Base-by-base conservation (phyloP, 306 rosid genomes). In the Prinsepia uniflora region DNA sequence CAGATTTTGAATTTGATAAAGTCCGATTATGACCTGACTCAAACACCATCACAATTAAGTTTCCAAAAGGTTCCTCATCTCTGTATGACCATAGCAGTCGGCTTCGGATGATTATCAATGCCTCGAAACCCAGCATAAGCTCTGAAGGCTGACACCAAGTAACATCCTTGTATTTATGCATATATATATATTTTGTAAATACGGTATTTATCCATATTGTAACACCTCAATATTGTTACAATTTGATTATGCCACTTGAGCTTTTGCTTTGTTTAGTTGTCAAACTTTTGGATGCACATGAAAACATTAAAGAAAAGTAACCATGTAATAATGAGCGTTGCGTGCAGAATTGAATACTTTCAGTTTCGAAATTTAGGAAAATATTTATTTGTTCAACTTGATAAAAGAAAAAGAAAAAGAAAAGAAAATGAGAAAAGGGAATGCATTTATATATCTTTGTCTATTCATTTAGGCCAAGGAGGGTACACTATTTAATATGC, bases 381-480 rank as follows among this genome's bases (percentile, higher is more conserved):
- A 48, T 17, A 34, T 67, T 49, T 19, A 18, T 40, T 30, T 30
- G 36, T 30, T 30, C 36, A 34, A 36, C 30, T 15, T n/a, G 17
- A 10, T n/a, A 34, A 10, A n/a, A 61, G 22, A 15, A 39, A 1
- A 61, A 6, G 7, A 24, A 24, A 24, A n/a, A n/a, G n/a, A n/a
- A n/a, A n/a, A n/a, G n/a, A 39, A 39, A 39, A 12, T 10, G 6
- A 61, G 7, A 8, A 10, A 18, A 19, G 18, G 60, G 24, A 10
- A 14, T 18, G 72, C 72, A 68, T 68, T 68, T 39, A n/a, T n/a
- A n/a, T n/a, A n/a, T 50, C 52, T 57, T 70, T 22, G 44, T 70
- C 66, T 11, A 12, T 30, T 36, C 10, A 57, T 24, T 58, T 71
- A 58, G 57, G 68, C 40, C 8, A 36, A 47, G 40, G 76, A 61